A percentile compares a stretch with the other conserved stretches of the same genome.
phyloP scores from a whole-genome alignment of 495 filamentous ascomycete species.

The Apiosordaria backusii region DNA sequence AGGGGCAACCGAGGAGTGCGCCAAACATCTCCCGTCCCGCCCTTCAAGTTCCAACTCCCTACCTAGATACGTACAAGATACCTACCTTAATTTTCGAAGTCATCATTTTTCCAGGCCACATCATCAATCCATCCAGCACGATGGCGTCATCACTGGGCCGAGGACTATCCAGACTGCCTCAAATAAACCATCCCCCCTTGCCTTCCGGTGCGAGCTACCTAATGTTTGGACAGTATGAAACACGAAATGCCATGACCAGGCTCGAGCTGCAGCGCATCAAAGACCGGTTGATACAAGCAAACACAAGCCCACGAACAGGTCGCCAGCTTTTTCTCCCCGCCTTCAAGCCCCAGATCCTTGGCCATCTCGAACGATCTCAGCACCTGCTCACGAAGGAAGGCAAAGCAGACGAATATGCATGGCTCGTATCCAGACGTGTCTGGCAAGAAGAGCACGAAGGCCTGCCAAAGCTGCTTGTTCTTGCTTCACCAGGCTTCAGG shows the following conservation, averaged over 20 bases:
- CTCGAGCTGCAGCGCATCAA: conserved; percentile 8
- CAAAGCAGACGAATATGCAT: conserved; percentile 13
- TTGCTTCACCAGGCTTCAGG: conserved; percentile 20
- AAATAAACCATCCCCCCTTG: background rate
- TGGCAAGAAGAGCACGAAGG: conserved; percentile 14
- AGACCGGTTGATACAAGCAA: conserved; percentile 22
- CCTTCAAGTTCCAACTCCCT: background rate
- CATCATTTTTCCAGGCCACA: background rate
- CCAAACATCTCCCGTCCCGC: background rate
- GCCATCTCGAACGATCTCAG: background rate
- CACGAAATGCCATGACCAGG: background rate
- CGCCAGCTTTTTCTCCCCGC: conserved; percentile 24
- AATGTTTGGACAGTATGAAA: background rate
- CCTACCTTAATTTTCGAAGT: no score
- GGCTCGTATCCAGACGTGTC: conserved; percentile 22
- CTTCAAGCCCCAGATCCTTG: conserved; percentile 21
- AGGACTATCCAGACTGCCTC: no score
- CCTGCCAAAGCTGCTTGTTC: conserved; percentile 25
- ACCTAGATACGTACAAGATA: no score
- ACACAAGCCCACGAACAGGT: conserved; percentile 20
- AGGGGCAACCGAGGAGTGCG: background rate
- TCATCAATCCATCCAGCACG: background rate
- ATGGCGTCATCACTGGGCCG: background rate
- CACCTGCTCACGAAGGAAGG: background rate
- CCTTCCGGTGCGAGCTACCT: background rate